These are phyloP conservation scores for Pythium insidiosum DNA, from an alignment of 352 stramenopile species.

Conservation along the genomic window DNA sequence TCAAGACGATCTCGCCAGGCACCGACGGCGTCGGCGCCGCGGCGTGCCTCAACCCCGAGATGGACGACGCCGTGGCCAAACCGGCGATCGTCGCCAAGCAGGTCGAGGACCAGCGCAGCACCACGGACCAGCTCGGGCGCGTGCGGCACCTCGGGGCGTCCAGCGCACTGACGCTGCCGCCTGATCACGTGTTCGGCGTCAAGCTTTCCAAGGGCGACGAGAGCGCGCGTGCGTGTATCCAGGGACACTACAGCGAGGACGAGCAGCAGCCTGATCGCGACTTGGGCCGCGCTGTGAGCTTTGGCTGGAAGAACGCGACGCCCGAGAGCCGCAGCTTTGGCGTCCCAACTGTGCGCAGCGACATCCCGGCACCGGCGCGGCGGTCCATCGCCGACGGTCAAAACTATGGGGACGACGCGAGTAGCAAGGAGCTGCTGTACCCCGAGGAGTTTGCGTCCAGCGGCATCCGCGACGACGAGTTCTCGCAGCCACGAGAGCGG, in stretches of 20 bases:
- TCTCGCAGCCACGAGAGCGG: constrained; percentile 46
- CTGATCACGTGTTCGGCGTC: constrained; percentile 58
- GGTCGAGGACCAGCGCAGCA: constrained; percentile 67
- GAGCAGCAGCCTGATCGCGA: constrained; percentile 80
- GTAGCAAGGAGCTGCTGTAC: constrained; percentile 76
- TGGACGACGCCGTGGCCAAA: constrained; percentile 39
- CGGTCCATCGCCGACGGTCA: constrained; percentile 84
- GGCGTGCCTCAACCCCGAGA: constrained; percentile 57
- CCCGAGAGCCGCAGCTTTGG: constrained; percentile 62
- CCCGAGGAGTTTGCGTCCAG: constrained; percentile 73
- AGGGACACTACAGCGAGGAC: constrained; percentile 69
- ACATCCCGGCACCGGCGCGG: constrained; percentile 64
- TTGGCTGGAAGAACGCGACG: constrained; percentile 80
- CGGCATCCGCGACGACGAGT: constrained; percentile 81
- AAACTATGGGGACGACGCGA: constrained; percentile 88
- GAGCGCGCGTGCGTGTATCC: constrained; percentile 69
- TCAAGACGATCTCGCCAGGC: constrained; percentile 27
- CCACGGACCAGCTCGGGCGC: constrained; percentile 65
- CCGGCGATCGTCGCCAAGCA: constrained; percentile 45
- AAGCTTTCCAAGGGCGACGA: constrained; percentile 38
- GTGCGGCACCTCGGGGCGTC: constrained; percentile 49
- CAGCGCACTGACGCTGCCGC: constrained; percentile 21
- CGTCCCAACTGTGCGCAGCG: constrained; percentile 75
- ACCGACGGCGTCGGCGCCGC: constrained; percentile 44
- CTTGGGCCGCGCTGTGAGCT: constrained; percentile 73